Base-by-base conservation (phyloP, 176 grass and related monocot genomes). In the Oryza punctata region DNA sequence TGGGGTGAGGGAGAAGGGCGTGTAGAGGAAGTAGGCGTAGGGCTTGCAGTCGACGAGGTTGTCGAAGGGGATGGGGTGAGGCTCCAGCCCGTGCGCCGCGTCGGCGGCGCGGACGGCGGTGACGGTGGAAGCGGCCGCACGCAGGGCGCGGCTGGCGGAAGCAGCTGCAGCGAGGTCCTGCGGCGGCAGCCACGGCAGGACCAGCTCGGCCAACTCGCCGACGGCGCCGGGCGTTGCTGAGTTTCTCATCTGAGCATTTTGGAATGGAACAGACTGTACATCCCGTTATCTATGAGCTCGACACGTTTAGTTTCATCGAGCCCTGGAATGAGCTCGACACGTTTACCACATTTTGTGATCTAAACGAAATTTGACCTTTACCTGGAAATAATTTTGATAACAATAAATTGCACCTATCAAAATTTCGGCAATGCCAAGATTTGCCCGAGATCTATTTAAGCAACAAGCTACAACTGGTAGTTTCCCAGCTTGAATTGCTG, bases 21-120 rank as follows among this genome's bases (percentile, higher is more conserved):
- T 85, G 75, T 97, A 94, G 50, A 86, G 46, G 86, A 97, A 94
- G 76, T 91, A 91, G 33, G 90, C 85, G 67, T 97, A 97, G 46
- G 82, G 90, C 33, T 86, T 74, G 57, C 40, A 33, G 78, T 65
- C 79, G 35, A 86, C 78, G 78, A 29, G 12, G 89, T 91, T 89
- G 74, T 65, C 10, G 81, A 98, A 98, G 19, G 93, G 96, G 47
- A 95, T 73, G 35, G 84, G 63, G 60, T 86, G 49, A 61, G 65
- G 76, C 85, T 98, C 96, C 29, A 91, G 79, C 69, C 89, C 85
- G 73, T 85, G 89, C 12, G 91, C 73, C 8, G 72, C 91, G 85
- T 98, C 93, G 3, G 87, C 82, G 41, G 64, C 78, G 19, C 96
- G 85, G 68, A 87, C 73, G 59, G 82, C 60, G 65, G 91, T 82